These are phyloP conservation scores for Brasilioporus rufonigricans DNA, from an alignment of 768 basidiomycete genomes.

Conservation along the genomic window DNA sequence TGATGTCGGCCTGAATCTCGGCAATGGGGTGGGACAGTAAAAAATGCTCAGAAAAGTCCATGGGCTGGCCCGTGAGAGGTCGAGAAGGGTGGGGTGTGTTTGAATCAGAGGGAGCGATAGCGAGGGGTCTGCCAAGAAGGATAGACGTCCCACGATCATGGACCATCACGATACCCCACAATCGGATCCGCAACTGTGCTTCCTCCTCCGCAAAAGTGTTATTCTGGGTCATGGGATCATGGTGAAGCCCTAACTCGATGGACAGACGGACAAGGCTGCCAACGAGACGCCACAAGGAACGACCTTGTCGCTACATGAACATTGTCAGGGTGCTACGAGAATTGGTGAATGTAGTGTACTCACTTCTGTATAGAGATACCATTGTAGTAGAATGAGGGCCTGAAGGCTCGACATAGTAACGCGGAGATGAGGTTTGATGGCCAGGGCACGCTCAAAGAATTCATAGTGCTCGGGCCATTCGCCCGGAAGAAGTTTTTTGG, in stretches of 20 bases:
- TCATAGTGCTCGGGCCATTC: slow-evolving; percentile 82
- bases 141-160: slow-evolving; percentile 89
- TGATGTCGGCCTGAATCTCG: slow-evolving; percentile 86
- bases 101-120: slow-evolving; percentile 77
- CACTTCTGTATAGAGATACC: slow-evolving; percentile 90
- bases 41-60: slow-evolving; percentile 77
- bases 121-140: slow-evolving; percentile 81
- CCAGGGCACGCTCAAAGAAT: slow-evolving; percentile 77
- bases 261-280: slow-evolving; percentile 80
- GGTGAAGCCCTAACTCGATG: slow-evolving; percentile 83
- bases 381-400: slow-evolving; percentile 79
- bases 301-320: slow-evolving; percentile 71
- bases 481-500: slow-evolving; percentile 55
- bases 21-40: slow-evolving; percentile 70
- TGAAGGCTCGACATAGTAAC: slow-evolving; percentile 83
- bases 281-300: slow-evolving; percentile 84
- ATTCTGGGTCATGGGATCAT: slow-evolving; percentile 71
- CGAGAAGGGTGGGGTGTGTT: slow-evolving; percentile 74
- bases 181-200: slow-evolving; percentile 71
- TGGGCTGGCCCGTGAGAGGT: slow-evolving; percentile 23
- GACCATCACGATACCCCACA: slow-evolving; percentile 83
- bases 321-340: slow-evolving; percentile 4
- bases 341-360: slow-evolving; percentile 13
- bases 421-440: slow-evolving; percentile 77
- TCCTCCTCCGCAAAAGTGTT: slow-evolving; percentile 70